Base-by-base conservation (phyloP, 192 early-diverging fungal species). In the Backusella westeae region DNA sequence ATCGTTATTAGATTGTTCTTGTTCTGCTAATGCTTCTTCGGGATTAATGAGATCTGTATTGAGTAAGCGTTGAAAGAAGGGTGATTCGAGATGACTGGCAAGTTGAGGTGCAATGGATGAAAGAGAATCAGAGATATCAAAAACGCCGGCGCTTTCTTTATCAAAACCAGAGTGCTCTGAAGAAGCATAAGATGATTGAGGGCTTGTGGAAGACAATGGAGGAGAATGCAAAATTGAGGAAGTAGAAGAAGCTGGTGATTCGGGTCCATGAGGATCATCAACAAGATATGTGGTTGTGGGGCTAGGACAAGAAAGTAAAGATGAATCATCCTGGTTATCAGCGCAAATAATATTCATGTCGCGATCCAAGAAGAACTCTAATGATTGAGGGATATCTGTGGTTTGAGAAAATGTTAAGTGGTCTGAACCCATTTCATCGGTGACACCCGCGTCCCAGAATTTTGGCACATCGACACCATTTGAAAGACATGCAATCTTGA, bases 381-480 rank as follows among this genome's bases (percentile, higher is more conserved):
- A 41, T 23, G 68, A 36, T 21, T 69, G 68, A 10, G 68, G 68
- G n/a, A 69, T 69, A 38, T 41, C 68, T 1, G 68, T 36, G 1
- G 68, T 69, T 69, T 42, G 35, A 36, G 68, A 69, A 26, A 69
- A 69, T 23, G 35, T 36, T 9, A 69, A 41, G 3, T 26, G 35
- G n/a, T 69, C 68, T 23, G 68, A 23, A 36, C 68, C 68, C 35
- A 69, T 39, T 69, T 69, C 68, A 41, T 69, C 68, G 4, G 68
- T 69, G 7, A 29, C 26, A 63, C 66, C 66, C 29, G 34, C 15
- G 53, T 75, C 72, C 77, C 77, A 78, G 9, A 78, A 69, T 38
- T 78, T 78, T 39, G 77, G 77, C 9, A 78, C 70, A 74, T 78
- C 77, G 8, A 78, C 72, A 29, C 77, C 46, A 21, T 78, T 73